Conservation (phyloP, 768 basidiomycete genomes). For the Leccinum longicurvipes region DNA sequence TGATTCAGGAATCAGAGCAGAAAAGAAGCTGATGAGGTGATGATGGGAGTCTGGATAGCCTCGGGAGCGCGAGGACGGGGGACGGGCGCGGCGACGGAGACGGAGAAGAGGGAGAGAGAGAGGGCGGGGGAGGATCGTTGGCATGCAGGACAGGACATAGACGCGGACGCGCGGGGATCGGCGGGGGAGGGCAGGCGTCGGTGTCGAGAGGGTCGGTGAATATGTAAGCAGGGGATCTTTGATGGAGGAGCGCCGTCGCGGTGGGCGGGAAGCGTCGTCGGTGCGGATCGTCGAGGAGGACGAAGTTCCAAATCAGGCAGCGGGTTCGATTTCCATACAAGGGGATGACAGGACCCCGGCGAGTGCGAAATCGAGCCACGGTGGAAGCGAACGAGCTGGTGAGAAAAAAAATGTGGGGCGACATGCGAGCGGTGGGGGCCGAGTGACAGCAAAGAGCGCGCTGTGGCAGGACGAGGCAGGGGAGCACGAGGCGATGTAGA, state of each 20-base stretch:
- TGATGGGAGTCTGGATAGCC: constrained; percentile 5
- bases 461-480: constrained; percentile 22
- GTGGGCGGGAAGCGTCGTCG: constrained; percentile 18
- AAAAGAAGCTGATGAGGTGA: constrained; percentile 17
- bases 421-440: not conserved
- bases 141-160: not conserved
- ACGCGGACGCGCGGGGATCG: constrained; percentile 16
- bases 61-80: constrained; percentile 15
- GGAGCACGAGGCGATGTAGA: constrained; percentile 17
- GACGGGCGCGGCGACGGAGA: constrained; percentile 11
- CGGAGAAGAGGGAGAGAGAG: constrained; percentile 11
- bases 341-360: constrained; percentile 27
- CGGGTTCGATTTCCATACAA: constrained; percentile 21
- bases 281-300: constrained; percentile 31
- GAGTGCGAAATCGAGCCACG: constrained; percentile 29
- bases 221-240: constrained; percentile 20
- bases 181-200: constrained; percentile 13
- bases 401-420: constrained; percentile 12
- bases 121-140: constrained; percentile 5
- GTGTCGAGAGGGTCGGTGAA: constrained; percentile 21
- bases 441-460: constrained; percentile 25
- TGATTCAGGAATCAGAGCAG: constrained; percentile 15
- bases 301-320: constrained; percentile 11
- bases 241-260: constrained; percentile 7
- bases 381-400: constrained; percentile 23